phyloP scores from a whole-genome alignment of 306 rosid genomes.

The Fagus sylvatica region DNA sequence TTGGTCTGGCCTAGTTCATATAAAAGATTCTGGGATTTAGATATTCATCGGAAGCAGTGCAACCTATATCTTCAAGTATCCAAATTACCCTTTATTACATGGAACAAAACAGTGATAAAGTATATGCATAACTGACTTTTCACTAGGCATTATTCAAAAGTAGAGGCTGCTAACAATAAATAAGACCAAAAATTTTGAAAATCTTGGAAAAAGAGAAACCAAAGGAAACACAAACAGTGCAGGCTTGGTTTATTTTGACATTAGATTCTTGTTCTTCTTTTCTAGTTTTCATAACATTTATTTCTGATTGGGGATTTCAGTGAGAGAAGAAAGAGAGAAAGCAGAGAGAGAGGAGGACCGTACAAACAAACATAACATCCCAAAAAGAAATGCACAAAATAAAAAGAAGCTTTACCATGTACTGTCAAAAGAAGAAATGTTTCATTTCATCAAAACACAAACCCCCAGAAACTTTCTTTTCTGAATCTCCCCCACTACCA shows the following conservation, averaged over 20 bases:
- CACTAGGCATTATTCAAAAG: not conserved
- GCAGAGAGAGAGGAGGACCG: slow-evolving; percentile 2
- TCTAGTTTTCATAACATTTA: slow-evolving; percentile 39
- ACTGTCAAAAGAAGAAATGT: slow-evolving; percentile 49
- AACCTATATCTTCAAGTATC: not conserved
- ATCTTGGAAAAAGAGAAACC: too few species aligned
- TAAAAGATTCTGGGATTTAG: slow-evolving; percentile 35
- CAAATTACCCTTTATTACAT: not conserved
- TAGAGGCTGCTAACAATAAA: too few species aligned
- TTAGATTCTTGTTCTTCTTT: slow-evolving; percentile 25
- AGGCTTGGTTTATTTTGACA: slow-evolving; percentile 15
- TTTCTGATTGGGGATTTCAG: slow-evolving; percentile 24
- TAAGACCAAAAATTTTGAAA: not conserved
- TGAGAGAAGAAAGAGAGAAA: slow-evolving; percentile 17
- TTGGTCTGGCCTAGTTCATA: slow-evolving; percentile 29
- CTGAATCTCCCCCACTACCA: slow-evolving; percentile 42
- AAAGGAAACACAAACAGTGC: not conserved
- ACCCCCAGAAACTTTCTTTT: slow-evolving; percentile 35
- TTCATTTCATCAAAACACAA: slow-evolving; percentile 47
- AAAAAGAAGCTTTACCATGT: slow-evolving; percentile 46
- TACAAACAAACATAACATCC: slow-evolving; percentile 36
- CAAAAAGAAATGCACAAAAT: slow-evolving; percentile 47
- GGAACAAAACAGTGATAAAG: not conserved
- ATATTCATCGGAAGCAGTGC: not conserved
- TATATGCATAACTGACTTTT: slow-evolving; percentile 12